Evolutionary conservation across 2,329 filamentous ascomycete genomes (phyloP), one percentile per base, ranked within the genome.

Genomic region (Cladosporium sp.): DNA sequence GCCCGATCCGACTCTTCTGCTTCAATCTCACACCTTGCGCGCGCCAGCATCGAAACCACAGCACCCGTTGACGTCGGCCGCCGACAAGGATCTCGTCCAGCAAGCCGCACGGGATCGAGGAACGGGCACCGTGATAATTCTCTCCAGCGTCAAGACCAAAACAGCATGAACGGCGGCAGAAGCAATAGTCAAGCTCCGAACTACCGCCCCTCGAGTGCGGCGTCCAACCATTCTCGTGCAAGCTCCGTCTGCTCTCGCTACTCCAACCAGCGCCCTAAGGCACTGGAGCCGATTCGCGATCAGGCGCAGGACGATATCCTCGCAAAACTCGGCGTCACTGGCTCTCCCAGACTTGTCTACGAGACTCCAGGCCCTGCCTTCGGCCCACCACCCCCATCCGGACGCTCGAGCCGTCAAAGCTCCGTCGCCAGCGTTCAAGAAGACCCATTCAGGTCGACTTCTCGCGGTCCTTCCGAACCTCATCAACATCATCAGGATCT

Each of bases 291-390:
- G 13, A 66, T 75, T 21, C 70, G 70, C 21, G 74, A 75, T 63
- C 65, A 67, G 51, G 67, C 60, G 2, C 74, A 77, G 67, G 77
- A 79, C 65, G 74, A 75, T 32, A 71, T 78, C 16, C 72, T 79
- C 34, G 76, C 76, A 3, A 69, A 70, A 7, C 69, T 79, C 18
- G 77, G 77, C 14, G 77, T 79, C 11, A 76, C 74, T 26, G 77
- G 77, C 25, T 75, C 74, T 18, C 75, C 77, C 7, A 77, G 76
- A 66, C 66, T 72, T 21, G 75, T 78, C 32, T 78, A 76, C 65
- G 69, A 76, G 64, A 78, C 76, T 21, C 76, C 76, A 25, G 76
- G 76, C 28, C 76, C 76, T 32, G 76, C 76, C 3, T 71, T 75
- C 58, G 74, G 73, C 1, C 71, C 75, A n/a, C 71, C 75, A n/a